A percentile compares a stretch with the other conserved stretches of the same genome.
Conservation (phyloP, 805 yeast genomes). For the Suhomyces tanzawaensis region DNA sequence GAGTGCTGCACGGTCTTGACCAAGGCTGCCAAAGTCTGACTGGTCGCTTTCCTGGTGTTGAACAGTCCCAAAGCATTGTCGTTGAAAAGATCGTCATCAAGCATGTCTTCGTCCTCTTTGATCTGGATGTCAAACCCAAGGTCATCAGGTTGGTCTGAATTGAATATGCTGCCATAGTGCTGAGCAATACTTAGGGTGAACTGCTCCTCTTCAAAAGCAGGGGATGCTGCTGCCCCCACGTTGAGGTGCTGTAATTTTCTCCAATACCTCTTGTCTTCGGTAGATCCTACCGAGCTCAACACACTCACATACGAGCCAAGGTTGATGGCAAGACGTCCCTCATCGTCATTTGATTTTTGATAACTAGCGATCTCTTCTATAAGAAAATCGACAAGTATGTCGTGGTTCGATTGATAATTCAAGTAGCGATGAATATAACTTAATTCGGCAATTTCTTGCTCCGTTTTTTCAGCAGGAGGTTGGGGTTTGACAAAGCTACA, state of each 20-base stretch:
- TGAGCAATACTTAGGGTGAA: constrained; percentile 21
- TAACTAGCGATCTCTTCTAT: not conserved
- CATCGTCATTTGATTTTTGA: constrained; percentile 25
- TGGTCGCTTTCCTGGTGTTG: not conserved
- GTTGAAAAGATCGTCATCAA: constrained; percentile 10
- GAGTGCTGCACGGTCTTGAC: not conserved
- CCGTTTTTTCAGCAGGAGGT: constrained; percentile 1
- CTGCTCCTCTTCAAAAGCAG: constrained; percentile 2
- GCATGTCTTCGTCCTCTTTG: constrained; percentile 9
- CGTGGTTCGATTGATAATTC: not conserved
- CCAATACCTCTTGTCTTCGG: constrained; percentile 24
- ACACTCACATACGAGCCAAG: constrained; percentile 19
- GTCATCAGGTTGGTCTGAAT: constrained; percentile 7
- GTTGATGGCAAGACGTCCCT: constrained; percentile 23
- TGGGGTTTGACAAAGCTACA: constrained; percentile 1
- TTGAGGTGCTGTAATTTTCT: constrained; percentile 2
- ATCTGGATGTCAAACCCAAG: constrained; percentile 1
- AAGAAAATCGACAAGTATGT: not conserved
- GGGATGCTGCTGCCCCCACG: not conserved
- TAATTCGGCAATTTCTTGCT: constrained; percentile 2
- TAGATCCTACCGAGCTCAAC: constrained; percentile 14
- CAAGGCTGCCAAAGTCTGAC: not conserved
- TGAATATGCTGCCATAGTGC: constrained; percentile 30
- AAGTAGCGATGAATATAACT: constrained; percentile 2
- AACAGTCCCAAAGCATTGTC: not conserved